phyloP scores from a whole-genome alignment of 1,139 yeast genomes.

The Yamadazyma diospyri region DNA sequence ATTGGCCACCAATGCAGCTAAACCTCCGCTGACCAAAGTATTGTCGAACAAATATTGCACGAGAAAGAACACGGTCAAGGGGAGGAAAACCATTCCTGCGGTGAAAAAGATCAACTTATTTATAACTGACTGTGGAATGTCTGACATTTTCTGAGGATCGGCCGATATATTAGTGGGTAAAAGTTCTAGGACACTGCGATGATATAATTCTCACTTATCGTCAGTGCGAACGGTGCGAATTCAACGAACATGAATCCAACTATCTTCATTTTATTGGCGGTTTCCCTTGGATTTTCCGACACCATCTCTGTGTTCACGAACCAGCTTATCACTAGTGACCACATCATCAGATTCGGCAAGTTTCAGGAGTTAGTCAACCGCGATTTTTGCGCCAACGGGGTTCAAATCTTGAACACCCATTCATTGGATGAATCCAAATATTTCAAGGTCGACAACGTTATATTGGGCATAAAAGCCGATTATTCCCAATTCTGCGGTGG shows the following conservation, averaged over 20 bases:
- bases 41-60: slow-evolving; percentile 54
- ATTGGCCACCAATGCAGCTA: slow-evolving; percentile 86
- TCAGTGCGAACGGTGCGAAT: too few relatives aligned
- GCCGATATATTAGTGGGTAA: too few relatives aligned
- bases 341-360: slow-evolving; percentile 9
- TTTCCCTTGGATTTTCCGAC: slow-evolving; percentile 13
- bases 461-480: too few relatives aligned
- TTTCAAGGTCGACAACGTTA: slow-evolving; percentile 27
- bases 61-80: slow-evolving; percentile 69
- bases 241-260: too few relatives aligned
- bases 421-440: slow-evolving; percentile 20
- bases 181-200: too few relatives aligned
- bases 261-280: too few relatives aligned
- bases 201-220: slow-evolving; percentile 1
- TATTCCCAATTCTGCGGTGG: slow-evolving; percentile 10
- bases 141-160: slow-evolving; percentile 14
- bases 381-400: slow-evolving; percentile 4
- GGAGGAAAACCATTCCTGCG: slow-evolving; percentile 80
- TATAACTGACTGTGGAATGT: slow-evolving; percentile 41
- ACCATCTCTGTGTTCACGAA: slow-evolving; percentile 12
- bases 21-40: slow-evolving; percentile 79
- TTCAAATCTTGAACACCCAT: slow-evolving; percentile 4
- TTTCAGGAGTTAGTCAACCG: slow-evolving; percentile 7
- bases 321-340: slow-evolving; percentile 7
- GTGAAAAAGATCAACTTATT: slow-evolving; percentile 82